Evolutionary conservation across 2,329 filamentous ascomycete species (phyloP).

Genomic region (Amylocarpus encephaloides): DNA sequence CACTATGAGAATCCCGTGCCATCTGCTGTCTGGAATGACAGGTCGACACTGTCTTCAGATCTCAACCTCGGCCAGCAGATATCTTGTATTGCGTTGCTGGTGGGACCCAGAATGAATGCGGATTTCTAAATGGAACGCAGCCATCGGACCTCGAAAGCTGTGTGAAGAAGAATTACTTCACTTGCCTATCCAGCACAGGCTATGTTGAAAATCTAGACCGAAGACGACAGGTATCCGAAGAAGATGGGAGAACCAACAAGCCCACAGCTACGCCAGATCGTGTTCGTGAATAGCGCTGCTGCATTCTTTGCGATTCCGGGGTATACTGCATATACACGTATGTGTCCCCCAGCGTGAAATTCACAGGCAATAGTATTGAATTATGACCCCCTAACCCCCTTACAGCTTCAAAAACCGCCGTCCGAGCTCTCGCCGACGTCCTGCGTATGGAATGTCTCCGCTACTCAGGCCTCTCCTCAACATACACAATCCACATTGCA

Average conservation of each 20-base stretch:
- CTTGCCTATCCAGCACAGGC: background rate
- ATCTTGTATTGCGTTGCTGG: slow-evolving; percentile 2
- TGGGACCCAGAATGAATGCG: background rate
- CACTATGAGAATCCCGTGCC: background rate
- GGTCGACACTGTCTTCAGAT: background rate
- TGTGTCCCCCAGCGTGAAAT: background rate
- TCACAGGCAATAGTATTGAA: background rate
- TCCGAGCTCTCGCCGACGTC: background rate
- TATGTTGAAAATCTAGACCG: background rate
- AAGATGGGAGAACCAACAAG: background rate
- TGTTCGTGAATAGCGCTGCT: slow-evolving; percentile 2
- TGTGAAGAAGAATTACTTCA: slow-evolving; percentile 2
- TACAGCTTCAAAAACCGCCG: background rate
- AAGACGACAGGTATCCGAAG: background rate
- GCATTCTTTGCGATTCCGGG: background rate
- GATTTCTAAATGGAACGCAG: background rate
- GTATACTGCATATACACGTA: slow-evolving; percentile 2
- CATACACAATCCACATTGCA: background rate
- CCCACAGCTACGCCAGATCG: background rate
- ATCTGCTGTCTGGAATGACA: background rate
- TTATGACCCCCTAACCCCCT: background rate
- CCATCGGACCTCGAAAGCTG: background rate
- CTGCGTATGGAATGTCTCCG: background rate
- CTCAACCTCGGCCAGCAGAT: background rate
- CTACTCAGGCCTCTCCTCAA: background rate